Conservation (phyloP, 768 basidiomycete genomes). For the Trametes gibbosa region DNA sequence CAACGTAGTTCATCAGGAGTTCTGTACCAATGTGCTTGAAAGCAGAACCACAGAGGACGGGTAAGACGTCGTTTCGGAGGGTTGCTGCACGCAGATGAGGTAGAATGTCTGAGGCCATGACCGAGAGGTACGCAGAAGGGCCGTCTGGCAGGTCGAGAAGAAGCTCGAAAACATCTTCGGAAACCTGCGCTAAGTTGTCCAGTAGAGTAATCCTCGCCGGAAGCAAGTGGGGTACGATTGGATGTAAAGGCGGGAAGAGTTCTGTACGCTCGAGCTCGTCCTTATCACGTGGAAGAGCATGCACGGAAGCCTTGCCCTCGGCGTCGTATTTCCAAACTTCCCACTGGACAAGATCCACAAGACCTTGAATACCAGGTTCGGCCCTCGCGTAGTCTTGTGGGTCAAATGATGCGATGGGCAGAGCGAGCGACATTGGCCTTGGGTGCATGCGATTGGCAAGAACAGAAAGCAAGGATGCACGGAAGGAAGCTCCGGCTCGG, state of each 20-base stretch:
- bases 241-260: conserved; percentile 58
- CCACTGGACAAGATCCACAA: conserved; percentile 84
- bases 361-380: conserved; percentile 81
- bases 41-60: conserved; percentile 83
- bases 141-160: conserved; percentile 57
- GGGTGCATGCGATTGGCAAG: conserved; percentile 74
- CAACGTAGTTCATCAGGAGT: conserved; percentile 76
- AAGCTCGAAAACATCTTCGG: conserved; percentile 74
- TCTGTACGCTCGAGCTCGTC: conserved; percentile 39
- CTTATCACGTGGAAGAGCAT: conserved; percentile 49
- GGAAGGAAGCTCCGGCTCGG: conserved; percentile 80
- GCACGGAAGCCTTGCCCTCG: conserved; percentile 41
- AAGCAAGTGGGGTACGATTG: conserved; percentile 62
- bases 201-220: conserved; percentile 68
- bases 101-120: conserved; percentile 52
- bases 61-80: conserved; percentile 61
- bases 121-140: conserved; percentile 62
- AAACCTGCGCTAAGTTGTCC: conserved; percentile 78
- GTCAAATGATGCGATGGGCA: conserved; percentile 80
- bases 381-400: conserved; percentile 61
- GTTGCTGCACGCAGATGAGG: conserved; percentile 68
- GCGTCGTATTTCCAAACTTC: conserved; percentile 73
- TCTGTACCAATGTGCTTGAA: conserved; percentile 80
- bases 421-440: conserved; percentile 62
- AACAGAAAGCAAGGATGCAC: conserved; percentile 67